A percentile compares a stretch with the other conserved stretches of the same genome.
These are phyloP conservation scores for Globisporangium apiculatum DNA, from an alignment of 352 stramenopile species.

Conservation along the genomic window DNA sequence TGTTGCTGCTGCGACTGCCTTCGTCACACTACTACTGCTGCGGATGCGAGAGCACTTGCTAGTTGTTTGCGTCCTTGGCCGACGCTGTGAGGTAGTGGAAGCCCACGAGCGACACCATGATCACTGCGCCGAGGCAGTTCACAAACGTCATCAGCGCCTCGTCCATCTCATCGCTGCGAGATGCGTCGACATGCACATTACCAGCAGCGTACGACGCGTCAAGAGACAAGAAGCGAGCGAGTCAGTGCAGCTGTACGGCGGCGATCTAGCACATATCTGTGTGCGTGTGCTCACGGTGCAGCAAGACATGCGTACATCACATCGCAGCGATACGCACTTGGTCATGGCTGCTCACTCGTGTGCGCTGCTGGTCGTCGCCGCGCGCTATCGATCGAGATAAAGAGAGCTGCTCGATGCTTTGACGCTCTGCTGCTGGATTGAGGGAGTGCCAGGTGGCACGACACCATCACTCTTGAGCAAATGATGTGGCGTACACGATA, in stretches of 20 bases:
- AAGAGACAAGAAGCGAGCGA: too few relatives aligned
- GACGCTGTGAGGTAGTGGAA: slow-evolving; percentile 87
- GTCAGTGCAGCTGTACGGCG: too few relatives aligned
- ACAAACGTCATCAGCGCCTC: slow-evolving; percentile 84
- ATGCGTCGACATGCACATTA: not conserved
- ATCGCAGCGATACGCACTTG: not conserved
- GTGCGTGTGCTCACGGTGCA: too few relatives aligned
- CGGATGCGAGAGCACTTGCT: slow-evolving; percentile 6
- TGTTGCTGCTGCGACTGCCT: too few relatives aligned
- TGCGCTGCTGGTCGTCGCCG: not conserved
- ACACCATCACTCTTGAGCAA: too few relatives aligned
- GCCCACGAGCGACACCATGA: slow-evolving; percentile 84
- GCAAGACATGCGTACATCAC: too few relatives aligned
- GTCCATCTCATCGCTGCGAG: slow-evolving; percentile 78
- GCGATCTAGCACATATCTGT: too few relatives aligned
- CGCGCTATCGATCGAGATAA: not conserved
- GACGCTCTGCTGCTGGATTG: not conserved
- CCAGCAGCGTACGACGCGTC: not conserved
- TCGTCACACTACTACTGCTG: too few relatives aligned
- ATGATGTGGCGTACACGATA: too few relatives aligned
- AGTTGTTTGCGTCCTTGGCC: slow-evolving; percentile 75
- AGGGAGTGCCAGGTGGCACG: not conserved
- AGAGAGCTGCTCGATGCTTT: not conserved
- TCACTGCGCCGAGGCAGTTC: slow-evolving; percentile 79
- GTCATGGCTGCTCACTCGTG: not conserved